phyloP scores from a whole-genome alignment of 768 basidiomycete species.

The Calvatia gigantea region DNA sequence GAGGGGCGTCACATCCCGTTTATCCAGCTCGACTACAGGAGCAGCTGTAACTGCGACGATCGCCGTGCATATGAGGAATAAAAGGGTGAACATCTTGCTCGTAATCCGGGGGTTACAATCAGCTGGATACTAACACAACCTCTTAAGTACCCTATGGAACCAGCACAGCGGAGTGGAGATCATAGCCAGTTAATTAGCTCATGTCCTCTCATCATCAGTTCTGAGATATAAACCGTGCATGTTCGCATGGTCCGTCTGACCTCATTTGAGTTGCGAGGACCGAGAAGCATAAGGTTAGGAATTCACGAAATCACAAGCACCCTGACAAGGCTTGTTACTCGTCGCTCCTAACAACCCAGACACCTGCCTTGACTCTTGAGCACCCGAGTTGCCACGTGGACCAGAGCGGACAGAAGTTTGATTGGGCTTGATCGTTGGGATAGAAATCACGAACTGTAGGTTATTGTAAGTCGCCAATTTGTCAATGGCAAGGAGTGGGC shows the following conservation, averaged over 20 bases:
- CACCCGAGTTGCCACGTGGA: not conserved
- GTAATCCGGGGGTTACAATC: too few relatives aligned
- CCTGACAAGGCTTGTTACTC: not conserved
- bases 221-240: not conserved
- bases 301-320: not conserved
- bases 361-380: not conserved
- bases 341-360: too few relatives aligned
- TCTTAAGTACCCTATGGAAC: slow-evolving; percentile 6
- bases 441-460: too few relatives aligned
- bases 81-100: slow-evolving; percentile 6
- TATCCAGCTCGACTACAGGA: slow-evolving; percentile 15
- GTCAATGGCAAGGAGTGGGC: not conserved
- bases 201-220: not conserved
- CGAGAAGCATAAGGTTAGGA: not conserved
- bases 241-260: not conserved
- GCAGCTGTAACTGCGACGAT: slow-evolving; percentile 10
- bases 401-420: too few relatives aligned
- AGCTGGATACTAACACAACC: too few relatives aligned
- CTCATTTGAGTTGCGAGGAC: not conserved
- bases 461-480: too few relatives aligned
- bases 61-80: slow-evolving; percentile 1
- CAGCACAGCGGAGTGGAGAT: too few relatives aligned
- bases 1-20: slow-evolving; percentile 21
- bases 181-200: too few relatives aligned
- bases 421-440: too few relatives aligned